phyloP scores from a whole-genome alignment of 164 flowering plant genomes.

The Pachysandra terminalis region DNA sequence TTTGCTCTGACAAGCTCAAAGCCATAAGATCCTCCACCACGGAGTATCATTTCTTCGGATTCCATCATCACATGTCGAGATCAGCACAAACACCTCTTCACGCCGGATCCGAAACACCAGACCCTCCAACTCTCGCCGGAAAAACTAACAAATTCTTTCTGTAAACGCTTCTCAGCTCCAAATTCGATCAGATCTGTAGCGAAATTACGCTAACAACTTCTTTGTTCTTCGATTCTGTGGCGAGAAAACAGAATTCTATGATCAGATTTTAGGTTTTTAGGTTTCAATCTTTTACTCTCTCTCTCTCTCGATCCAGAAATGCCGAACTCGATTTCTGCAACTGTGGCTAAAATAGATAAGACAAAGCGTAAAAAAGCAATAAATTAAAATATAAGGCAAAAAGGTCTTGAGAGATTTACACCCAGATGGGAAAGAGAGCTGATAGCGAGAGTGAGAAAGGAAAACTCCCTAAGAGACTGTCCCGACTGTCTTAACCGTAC shows the following conservation, averaged over 20 bases:
- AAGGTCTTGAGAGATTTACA: too few relatives aligned
- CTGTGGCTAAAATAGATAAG: too few relatives aligned
- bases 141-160: neutral
- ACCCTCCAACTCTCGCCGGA: neutral
- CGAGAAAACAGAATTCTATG: neutral
- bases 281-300: too few relatives aligned
- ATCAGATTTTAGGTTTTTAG: conserved; percentile 1
- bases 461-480: too few relatives aligned
- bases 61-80: conserved; percentile 3
- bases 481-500: too few relatives aligned
- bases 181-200: conserved; percentile 5
- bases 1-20: neutral
- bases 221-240: neutral
- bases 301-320: too few relatives aligned
- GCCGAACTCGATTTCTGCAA: too few relatives aligned
- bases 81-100: neutral
- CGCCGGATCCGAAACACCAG: neutral
- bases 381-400: too few relatives aligned
- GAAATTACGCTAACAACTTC: neutral
- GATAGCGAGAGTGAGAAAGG: too few relatives aligned
- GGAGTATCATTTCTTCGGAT: neutral
- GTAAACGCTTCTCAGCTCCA: neutral
- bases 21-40: neutral
- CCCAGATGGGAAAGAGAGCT: too few relatives aligned
- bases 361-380: too few relatives aligned